phyloP scores from a whole-genome alignment of 148 eudicot genomes.

The Rhododendron ferrugineum region DNA sequence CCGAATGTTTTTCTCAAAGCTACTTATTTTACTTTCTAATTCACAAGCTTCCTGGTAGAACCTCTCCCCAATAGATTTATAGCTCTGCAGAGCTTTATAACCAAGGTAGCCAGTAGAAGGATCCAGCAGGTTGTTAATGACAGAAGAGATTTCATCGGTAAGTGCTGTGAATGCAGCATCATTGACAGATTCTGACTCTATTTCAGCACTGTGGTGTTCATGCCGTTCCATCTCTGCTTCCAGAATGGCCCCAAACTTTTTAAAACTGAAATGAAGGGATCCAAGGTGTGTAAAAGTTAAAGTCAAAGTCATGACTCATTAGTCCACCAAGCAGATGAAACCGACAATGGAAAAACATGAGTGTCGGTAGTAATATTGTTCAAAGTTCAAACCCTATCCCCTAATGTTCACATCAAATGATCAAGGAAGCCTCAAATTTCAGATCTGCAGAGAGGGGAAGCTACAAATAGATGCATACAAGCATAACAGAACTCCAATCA shows the following conservation, averaged over 20 bases:
- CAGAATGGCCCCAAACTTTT: constrained; percentile 60
- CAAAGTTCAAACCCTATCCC: neutral
- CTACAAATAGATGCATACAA: neutral
- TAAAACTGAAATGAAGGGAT: constrained; percentile 52
- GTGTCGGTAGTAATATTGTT: neutral
- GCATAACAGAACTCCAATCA: neutral
- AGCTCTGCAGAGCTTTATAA: constrained; percentile 53
- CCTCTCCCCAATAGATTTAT: constrained; percentile 45
- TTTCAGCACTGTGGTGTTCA: constrained; percentile 20
- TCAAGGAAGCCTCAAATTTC: neutral
- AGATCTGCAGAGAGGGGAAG: neutral
- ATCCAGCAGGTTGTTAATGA: constrained; percentile 53
- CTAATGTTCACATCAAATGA: neutral
- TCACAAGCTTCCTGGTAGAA: constrained; percentile 51
- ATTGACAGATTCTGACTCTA: constrained; percentile 30
- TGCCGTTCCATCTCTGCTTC: constrained; percentile 52
- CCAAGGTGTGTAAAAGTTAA: neutral
- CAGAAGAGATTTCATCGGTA: constrained; percentile 39
- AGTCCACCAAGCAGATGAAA: neutral
- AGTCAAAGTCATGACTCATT: neutral
- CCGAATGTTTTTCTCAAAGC: constrained; percentile 53
- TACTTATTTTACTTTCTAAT: constrained; percentile 50
- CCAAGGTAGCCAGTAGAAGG: constrained; percentile 39
- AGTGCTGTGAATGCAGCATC: constrained; percentile 22
- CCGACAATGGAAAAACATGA: neutral